phyloP scores from a whole-genome alignment of 306 rosid genomes.

The Geum urbanum region DNA sequence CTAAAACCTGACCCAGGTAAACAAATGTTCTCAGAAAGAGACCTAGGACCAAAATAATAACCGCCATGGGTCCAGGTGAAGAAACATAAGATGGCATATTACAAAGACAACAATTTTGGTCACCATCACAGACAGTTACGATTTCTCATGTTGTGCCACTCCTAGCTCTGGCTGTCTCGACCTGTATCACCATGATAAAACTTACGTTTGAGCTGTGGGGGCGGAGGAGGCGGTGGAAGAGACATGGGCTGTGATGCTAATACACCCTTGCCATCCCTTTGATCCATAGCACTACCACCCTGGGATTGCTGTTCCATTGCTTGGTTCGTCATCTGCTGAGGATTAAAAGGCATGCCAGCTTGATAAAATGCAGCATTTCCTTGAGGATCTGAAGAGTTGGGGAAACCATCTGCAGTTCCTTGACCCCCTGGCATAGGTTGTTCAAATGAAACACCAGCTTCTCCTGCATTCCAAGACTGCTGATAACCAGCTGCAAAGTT shows the following conservation, averaged over 20 bases:
- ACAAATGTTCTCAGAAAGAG: slow-evolving; percentile 2
- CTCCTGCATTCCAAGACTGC: slow-evolving; percentile 77
- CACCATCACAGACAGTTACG: slow-evolving; percentile 39
- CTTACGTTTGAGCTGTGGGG: slow-evolving; percentile 49
- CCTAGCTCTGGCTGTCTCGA: slow-evolving; percentile 59
- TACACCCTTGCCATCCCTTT: slow-evolving; percentile 71
- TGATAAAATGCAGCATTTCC: slow-evolving; percentile 40
- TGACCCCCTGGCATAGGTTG: slow-evolving; percentile 29
- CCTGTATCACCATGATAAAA: slow-evolving; percentile 54
- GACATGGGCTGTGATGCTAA: slow-evolving; percentile 56
- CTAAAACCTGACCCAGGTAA: slow-evolving; percentile 3
- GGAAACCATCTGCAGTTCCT: slow-evolving; percentile 33
- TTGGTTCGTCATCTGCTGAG: slow-evolving; percentile 28
- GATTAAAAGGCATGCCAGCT: slow-evolving; percentile 30
- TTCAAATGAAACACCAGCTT: slow-evolving; percentile 55
- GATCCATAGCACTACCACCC: slow-evolving; percentile 54
- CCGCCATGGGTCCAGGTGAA: slow-evolving; percentile 14
- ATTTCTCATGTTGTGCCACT: slow-evolving; percentile 57
- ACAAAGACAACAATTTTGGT: slow-evolving; percentile 22
- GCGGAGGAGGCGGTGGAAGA: slow-evolving; percentile 64
- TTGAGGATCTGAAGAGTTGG: slow-evolving; percentile 37
- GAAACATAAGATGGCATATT: neutral
- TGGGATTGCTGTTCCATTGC: slow-evolving; percentile 43
- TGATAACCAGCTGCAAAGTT: slow-evolving; percentile 52
- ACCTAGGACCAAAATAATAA: neutral